phyloP scores from a whole-genome alignment of 2,329 filamentous ascomycete species.

The Lecanicillium sp. region DNA sequence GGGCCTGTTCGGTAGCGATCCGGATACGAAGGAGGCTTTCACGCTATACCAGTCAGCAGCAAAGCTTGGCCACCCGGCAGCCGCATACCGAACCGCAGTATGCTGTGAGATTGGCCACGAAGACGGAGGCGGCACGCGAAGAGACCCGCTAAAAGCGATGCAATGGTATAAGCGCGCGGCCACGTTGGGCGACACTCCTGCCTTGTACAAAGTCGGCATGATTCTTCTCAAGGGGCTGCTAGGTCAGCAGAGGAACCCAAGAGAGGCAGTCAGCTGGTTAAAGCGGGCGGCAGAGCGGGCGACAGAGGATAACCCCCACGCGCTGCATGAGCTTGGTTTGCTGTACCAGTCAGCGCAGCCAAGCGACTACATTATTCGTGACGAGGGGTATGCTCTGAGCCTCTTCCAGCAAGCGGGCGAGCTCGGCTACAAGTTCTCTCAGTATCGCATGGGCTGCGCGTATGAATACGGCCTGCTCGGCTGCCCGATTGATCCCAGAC shows the following conservation, averaged over 20 bases:
- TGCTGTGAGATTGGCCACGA: constrained; percentile 96
- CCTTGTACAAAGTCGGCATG: constrained; percentile 98
- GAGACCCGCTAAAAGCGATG: constrained; percentile 86
- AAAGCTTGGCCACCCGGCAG: constrained; percentile 76
- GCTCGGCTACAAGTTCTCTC: constrained; percentile 89
- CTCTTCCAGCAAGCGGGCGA: constrained; percentile 82
- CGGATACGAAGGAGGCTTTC: constrained; percentile 88
- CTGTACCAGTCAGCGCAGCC: constrained; percentile 56
- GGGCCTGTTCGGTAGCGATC: constrained; percentile 68
- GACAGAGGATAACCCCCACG: constrained; percentile 86
- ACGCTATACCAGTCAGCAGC: constrained; percentile 88
- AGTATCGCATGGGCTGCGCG: constrained; percentile 79
- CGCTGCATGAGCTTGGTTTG: constrained; percentile 77
- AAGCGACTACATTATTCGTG: constrained; percentile 68
- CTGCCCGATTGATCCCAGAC: constrained; percentile 71
- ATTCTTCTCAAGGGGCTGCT: constrained; percentile 88
- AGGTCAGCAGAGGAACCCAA: constrained; percentile 74
- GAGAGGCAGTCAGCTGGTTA: constrained; percentile 85
- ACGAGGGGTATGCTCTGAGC: constrained; percentile 72
- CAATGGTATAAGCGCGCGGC: constrained; percentile 98
- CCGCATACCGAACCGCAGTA: constrained; percentile 89
- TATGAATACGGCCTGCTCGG: constrained; percentile 86
- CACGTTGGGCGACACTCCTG: constrained; percentile 79
- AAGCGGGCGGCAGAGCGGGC: constrained; percentile 87
- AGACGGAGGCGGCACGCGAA: constrained; percentile 85